phyloP scores from a whole-genome alignment of 2,329 filamentous ascomycete genomes.

The Epichloe scottii region DNA sequence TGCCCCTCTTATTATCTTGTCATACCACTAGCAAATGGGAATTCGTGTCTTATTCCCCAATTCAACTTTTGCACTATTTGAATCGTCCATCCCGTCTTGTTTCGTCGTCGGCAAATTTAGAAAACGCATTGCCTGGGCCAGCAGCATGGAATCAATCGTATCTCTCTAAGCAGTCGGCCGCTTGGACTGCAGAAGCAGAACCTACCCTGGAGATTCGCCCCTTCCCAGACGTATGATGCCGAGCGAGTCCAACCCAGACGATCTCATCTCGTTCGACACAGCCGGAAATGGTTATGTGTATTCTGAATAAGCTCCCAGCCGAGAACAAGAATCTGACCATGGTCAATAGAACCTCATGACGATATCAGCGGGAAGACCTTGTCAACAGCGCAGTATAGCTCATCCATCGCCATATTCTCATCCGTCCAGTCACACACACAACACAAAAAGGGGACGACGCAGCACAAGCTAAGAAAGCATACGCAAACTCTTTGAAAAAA shows the following conservation, averaged over 20 bases:
- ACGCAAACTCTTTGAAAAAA: too few species aligned
- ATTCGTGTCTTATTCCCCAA: not conserved
- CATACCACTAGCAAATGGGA: too few species aligned
- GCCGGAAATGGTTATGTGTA: conserved; percentile 31
- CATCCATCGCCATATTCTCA: not conserved
- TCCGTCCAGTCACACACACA: not conserved
- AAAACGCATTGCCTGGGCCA: too few species aligned
- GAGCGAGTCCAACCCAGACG: conserved; percentile 22
- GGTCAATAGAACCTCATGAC: conserved; percentile 26
- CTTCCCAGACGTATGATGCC: conserved; percentile 24
- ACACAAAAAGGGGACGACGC: not conserved
- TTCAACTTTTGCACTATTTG: not conserved
- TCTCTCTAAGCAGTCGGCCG: conserved; percentile 13
- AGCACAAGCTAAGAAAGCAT: too few species aligned
- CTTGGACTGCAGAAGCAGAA: conserved; percentile 13
- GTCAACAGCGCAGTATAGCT: conserved; percentile 17
- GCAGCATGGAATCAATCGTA: conserved; percentile 6
- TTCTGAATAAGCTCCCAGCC: too few species aligned
- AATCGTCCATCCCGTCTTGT: too few species aligned
- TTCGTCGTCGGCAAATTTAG: too few species aligned
- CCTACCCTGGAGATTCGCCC: conserved; percentile 22
- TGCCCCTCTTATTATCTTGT: too few species aligned
- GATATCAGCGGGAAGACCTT: conserved; percentile 17
- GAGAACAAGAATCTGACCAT: too few species aligned
- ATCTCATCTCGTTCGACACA: conserved; percentile 34